These are phyloP conservation scores for Pseudoperonospora humuli DNA, from an alignment of 352 stramenopile species.

Conservation along the genomic window DNA sequence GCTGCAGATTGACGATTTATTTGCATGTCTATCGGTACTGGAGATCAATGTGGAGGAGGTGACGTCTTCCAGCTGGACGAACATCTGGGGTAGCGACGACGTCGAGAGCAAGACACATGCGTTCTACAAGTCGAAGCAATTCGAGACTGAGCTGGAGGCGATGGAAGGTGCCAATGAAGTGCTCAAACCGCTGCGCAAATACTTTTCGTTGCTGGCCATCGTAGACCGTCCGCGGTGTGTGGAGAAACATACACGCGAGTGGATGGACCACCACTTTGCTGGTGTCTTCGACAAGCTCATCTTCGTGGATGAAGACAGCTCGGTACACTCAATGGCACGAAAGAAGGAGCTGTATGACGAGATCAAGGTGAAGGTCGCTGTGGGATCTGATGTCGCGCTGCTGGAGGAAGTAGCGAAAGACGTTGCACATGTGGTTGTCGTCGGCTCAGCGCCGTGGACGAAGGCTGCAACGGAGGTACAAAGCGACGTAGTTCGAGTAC, in stretches of 20 bases:
- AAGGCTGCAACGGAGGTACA: constrained; percentile 1
- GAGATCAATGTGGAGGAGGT: constrained; percentile 23
- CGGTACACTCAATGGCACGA: constrained; percentile 29
- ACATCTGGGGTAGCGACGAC: constrained; percentile 24
- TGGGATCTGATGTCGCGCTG: constrained; percentile 31
- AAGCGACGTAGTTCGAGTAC: constrained; percentile 11
- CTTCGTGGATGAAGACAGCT: constrained; percentile 44
- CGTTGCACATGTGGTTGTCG: constrained; percentile 28
- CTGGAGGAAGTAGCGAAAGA: constrained; percentile 22
- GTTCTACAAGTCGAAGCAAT: constrained; percentile 52
- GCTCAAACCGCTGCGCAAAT: constrained; percentile 53
- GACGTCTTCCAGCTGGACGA: constrained; percentile 23
- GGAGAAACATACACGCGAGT: constrained; percentile 67
- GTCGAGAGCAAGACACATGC: constrained; percentile 23
- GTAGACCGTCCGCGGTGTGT: constrained; percentile 47
- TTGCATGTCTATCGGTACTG: no score
- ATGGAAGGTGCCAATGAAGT: constrained; percentile 23
- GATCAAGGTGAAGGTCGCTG: constrained; percentile 52
- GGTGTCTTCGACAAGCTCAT: constrained; percentile 72
- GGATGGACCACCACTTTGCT: constrained; percentile 51
- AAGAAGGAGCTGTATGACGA: constrained; percentile 61
- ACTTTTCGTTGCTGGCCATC: constrained; percentile 54
- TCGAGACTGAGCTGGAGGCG: constrained; percentile 27
- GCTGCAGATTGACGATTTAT: not conserved
- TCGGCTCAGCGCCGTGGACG: constrained; percentile 53